Conservation (phyloP, 169 alveolate genomes). For the Plasmodium coatneyi region DNA sequence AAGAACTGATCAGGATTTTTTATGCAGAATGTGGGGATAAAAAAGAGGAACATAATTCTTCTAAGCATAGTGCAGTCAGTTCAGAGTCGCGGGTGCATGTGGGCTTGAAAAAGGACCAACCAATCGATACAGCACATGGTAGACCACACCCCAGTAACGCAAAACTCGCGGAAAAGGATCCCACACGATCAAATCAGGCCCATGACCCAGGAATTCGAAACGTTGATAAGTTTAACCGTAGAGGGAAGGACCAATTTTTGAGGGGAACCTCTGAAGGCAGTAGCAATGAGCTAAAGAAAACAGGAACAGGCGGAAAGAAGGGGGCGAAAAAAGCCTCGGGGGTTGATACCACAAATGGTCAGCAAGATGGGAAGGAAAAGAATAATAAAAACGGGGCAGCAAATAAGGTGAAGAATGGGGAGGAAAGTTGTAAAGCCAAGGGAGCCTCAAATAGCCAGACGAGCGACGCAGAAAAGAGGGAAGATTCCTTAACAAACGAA, state of each 20-base stretch:
- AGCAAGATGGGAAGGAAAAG: not conserved
- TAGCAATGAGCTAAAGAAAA: not conserved
- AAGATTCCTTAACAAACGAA: not conserved
- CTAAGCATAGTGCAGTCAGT: not conserved
- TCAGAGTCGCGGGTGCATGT: not conserved
- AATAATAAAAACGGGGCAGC: not conserved
- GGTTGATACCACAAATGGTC: not conserved
- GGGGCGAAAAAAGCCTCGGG: not conserved
- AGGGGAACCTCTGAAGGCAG: not conserved
- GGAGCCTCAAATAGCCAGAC: not conserved
- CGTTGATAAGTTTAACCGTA: not conserved
- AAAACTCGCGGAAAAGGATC: not conserved
- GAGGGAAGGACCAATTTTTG: not conserved
- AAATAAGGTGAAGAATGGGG: not conserved
- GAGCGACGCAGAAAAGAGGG: not conserved
- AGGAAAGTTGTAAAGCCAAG: not conserved
- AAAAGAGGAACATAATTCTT: not conserved
- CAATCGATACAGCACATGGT: not conserved
- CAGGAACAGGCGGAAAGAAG: not conserved
- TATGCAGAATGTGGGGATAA: not conserved
- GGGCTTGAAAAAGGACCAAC: not conserved
- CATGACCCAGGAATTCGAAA: not conserved
- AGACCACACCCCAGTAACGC: not conserved
- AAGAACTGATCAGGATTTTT: constrained; percentile 4
- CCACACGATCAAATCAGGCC: not conserved